Percentiles rank a stretch among this genome's conserved stretches.
phyloP scores from a whole-genome alignment of 2,329 filamentous ascomycete genomes.

The Botryotinia calthae region DNA sequence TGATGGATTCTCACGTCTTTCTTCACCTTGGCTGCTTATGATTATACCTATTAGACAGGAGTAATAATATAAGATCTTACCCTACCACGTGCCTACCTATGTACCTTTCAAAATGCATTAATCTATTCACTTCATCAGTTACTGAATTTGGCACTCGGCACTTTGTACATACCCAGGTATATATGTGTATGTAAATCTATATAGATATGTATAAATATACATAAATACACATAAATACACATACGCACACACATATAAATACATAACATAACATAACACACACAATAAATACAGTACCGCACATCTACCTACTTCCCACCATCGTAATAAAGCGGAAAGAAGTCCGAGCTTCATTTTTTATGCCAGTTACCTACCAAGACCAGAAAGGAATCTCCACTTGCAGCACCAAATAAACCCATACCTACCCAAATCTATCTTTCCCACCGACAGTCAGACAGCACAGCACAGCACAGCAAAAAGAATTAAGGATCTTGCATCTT shows the following conservation, averaged over 20 bases:
- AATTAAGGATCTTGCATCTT: conserved; percentile 19
- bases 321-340: conserved; percentile 18
- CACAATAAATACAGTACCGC: too few species aligned
- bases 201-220: too few species aligned
- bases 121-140: not conserved
- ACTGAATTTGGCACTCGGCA: too few species aligned
- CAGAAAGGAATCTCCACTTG: conserved; percentile 27
- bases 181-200: too few species aligned
- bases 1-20: not conserved
- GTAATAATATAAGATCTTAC: not conserved
- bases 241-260: too few species aligned
- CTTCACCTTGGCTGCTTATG: not conserved
- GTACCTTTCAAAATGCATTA: not conserved
- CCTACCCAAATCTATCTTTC: conserved; percentile 21
- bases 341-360: conserved; percentile 30
- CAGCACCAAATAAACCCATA: conserved; percentile 12
- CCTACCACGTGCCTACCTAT: too few species aligned
- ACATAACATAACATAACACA: too few species aligned
- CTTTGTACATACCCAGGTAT: too few species aligned
- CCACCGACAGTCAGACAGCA: conserved; percentile 19
- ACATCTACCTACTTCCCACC: not conserved
- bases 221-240: not conserved
- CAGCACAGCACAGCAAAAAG: conserved; percentile 20
- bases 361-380: not conserved
- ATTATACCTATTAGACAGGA: not conserved